Conservation (phyloP, 2,329 filamentous ascomycete genomes). For the Aspergillaceae sp. region DNA sequence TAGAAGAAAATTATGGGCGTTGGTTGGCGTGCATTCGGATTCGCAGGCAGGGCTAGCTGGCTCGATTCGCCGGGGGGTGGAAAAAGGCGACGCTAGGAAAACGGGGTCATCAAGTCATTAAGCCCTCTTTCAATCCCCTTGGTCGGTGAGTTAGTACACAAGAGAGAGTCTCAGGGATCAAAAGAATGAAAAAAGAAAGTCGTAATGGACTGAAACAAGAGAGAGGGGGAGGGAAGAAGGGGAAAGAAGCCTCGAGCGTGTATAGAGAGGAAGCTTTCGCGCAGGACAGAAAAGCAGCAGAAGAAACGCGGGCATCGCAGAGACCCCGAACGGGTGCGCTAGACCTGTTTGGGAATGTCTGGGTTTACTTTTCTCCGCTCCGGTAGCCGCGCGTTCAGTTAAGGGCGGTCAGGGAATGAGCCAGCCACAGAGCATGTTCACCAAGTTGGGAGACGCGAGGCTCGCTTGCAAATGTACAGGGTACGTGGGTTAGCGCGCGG, state of each 20-base stretch:
- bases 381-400: slow-evolving; percentile 11
- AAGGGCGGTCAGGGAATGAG: background rate
- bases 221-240: slow-evolving; percentile 9
- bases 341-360: slow-evolving; percentile 23
- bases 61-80: slow-evolving; percentile 14
- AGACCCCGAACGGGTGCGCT: slow-evolving; percentile 31
- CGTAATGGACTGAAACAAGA: slow-evolving; percentile 1
- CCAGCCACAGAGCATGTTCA: background rate
- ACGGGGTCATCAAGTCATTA: slow-evolving; percentile 25
- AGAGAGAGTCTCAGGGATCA: slow-evolving; percentile 9
- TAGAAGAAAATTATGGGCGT: background rate
- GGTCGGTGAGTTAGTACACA: slow-evolving; percentile 5
- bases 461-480: background rate
- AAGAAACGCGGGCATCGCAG: slow-evolving; percentile 29
- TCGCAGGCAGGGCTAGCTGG: slow-evolving; percentile 6
- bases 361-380: slow-evolving; percentile 21
- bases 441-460: background rate
- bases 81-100: slow-evolving; percentile 16
- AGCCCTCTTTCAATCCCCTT: slow-evolving; percentile 6
- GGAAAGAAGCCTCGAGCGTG: slow-evolving; percentile 3
- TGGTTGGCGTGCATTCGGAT: background rate
- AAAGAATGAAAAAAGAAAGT: slow-evolving; percentile 8
- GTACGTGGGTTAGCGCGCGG: slow-evolving; percentile 2
- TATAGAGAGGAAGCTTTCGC: slow-evolving; percentile 17
- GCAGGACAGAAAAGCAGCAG: slow-evolving; percentile 21